Percentiles rank a stretch among this genome's conserved stretches.
These are phyloP conservation scores for Aspergillus intermedius DNA, from an alignment of 2,329 filamentous ascomycete species.

Conservation along the genomic window DNA sequence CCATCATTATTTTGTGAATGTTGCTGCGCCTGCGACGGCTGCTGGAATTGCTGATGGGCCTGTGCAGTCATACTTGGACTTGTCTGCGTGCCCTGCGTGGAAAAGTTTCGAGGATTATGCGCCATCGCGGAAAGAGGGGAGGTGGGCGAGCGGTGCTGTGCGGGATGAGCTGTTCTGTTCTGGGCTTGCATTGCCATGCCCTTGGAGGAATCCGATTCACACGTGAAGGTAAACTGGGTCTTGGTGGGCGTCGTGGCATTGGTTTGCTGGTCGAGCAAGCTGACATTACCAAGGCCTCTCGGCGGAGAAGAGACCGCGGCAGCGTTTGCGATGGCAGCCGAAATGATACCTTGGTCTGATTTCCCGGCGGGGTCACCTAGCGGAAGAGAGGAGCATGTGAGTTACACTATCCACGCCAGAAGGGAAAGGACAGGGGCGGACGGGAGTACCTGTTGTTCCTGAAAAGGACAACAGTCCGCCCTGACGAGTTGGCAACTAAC, in stretches of 20 bases:
- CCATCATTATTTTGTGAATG: constrained; percentile 10
- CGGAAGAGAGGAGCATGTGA: constrained; percentile 4
- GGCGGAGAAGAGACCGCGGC: constrained; percentile 58
- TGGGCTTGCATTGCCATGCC: constrained; percentile 68
- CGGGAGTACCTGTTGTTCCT: constrained; percentile 28
- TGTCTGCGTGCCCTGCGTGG: constrained; percentile 52
- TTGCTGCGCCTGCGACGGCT: constrained; percentile 19
- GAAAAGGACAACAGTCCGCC: constrained; percentile 42
- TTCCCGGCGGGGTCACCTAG: constrained; percentile 32
- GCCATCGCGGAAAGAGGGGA: constrained; percentile 27
- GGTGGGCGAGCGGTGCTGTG: constrained; percentile 29
- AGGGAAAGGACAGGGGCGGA: constrained; percentile 13
- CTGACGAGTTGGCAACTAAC: constrained; percentile 44
- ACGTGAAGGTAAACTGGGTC: constrained; percentile 93
- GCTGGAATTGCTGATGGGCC: constrained; percentile 28
- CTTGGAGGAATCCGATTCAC: constrained; percentile 79
- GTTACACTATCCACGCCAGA: constrained; percentile 6
- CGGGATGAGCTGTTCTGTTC: constrained; percentile 29
- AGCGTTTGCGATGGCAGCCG: constrained; percentile 82
- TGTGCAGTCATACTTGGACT: constrained; percentile 43
- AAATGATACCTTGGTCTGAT: constrained; percentile 73
- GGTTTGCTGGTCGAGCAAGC: constrained; percentile 65
- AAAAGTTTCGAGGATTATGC: constrained; percentile 35
- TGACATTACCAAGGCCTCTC: constrained; percentile 69
- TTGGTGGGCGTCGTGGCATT: constrained; percentile 56